Base-by-base conservation (phyloP, 257 asterid species). In the Solanum peruvianum region DNA sequence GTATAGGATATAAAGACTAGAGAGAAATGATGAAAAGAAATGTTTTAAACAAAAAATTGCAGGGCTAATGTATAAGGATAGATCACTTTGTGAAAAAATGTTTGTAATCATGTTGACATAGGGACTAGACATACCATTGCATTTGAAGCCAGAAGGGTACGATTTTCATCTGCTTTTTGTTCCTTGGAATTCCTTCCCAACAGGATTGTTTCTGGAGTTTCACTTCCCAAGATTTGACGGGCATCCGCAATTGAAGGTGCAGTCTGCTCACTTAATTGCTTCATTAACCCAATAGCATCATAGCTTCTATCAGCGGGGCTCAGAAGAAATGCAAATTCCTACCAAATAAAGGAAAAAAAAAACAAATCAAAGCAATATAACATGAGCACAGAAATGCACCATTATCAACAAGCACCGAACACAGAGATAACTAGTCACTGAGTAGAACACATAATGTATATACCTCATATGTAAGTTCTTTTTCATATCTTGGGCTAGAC, bases 221-320 rank as follows among this genome's bases (percentile, higher is more conserved):
- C 98, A 86, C 90, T 92, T 89, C 98, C 99, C 91, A 97, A 85
- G 88, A 93, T 93, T 90, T 94, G 93, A 89, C 93, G 99, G 77
- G 99, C 99, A 88, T 93, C 94, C 62, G 99, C 99, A 88, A 93
- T 92, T 86, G 99, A 92, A 83, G 93, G 90, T 31, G 99, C 98
- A 45, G 97, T 94, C 86, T 97, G 98, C 91, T 96, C 99, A 58
- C 92, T 95, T 91, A 97, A 90, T 82, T 95, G 98, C 93, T 93
- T 95, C 96, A 96, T 97, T 89, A 97, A 91, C 86, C 98, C 99
- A 85, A 97, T 90, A 75, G 99, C 98, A 89, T 96, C 99, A 70
- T 92, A 96, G 85, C 98, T 93, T 87, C 92, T 87, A 11, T 94
- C 96, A 67, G 92, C 95, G 3, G 99, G 98, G 93, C 96, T 95